Evolutionary conservation across 768 basidiomycete species (phyloP).

Genomic region (Lentinus tigrinus): DNA sequence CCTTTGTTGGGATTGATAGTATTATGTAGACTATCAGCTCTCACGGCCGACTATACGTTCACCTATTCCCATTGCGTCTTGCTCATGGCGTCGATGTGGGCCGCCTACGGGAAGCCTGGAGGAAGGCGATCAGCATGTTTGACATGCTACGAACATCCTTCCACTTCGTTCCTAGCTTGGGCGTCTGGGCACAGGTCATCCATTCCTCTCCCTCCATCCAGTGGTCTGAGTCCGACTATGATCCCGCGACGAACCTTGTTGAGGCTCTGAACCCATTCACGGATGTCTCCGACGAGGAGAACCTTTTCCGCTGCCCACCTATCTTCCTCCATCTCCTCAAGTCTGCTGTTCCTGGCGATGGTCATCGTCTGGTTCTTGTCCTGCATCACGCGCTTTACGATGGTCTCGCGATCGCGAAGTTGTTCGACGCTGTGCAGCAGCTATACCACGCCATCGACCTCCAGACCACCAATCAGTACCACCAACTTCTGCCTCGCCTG

Average conservation of each 20-base stretch:
- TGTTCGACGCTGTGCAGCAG: slow-evolving; percentile 33
- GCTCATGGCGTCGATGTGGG: slow-evolving; percentile 22
- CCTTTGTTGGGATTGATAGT: not conserved
- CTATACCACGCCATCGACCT: slow-evolving; percentile 28
- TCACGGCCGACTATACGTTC: slow-evolving; percentile 31
- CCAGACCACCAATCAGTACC: slow-evolving; percentile 31
- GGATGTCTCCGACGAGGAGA: slow-evolving; percentile 12
- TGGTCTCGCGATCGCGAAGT: slow-evolving; percentile 39
- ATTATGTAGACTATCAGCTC: slow-evolving; percentile 29
- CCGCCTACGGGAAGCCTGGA: slow-evolving; percentile 38
- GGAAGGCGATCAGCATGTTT: slow-evolving; percentile 28
- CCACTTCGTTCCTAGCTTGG: slow-evolving; percentile 38
- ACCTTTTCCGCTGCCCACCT: slow-evolving; percentile 32
- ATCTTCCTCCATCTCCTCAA: slow-evolving; percentile 26
- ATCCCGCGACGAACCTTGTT: not conserved
- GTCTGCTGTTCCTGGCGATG: not conserved
- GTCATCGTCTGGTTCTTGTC: slow-evolving; percentile 33
- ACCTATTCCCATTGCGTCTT: slow-evolving; percentile 30
- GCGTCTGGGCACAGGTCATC: slow-evolving; percentile 30
- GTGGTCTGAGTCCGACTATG: slow-evolving; percentile 24
- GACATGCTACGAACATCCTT: slow-evolving; percentile 49
- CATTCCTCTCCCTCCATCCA: slow-evolving; percentile 25
- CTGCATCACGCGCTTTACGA: slow-evolving; percentile 52
- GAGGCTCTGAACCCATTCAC: slow-evolving; percentile 4
- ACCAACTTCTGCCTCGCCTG: slow-evolving; percentile 37